Base-by-base conservation (phyloP, 2,329 filamentous ascomycete genomes). In the Pseudogymnoascus sp. region DNA sequence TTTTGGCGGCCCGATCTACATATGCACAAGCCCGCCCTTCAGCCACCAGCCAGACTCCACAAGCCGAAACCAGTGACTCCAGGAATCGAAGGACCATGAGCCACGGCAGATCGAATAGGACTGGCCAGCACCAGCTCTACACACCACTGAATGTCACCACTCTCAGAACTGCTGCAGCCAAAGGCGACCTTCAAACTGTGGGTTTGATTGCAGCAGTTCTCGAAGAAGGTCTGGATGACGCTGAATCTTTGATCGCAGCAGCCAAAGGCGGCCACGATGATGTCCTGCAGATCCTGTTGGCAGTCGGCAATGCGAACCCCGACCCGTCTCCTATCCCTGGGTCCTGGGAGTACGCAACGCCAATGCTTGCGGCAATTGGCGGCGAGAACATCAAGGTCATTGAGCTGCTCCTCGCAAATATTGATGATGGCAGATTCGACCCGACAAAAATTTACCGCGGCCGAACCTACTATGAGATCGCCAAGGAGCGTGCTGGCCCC, bases 331-430 rank as follows among this genome's bases (percentile, higher is more conserved):
- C 90, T 11, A 75, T 92, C 56, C 68, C 68, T 59, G 78, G 78
- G 64, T 79, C 81, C 28, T 77, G 82, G 43, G 92, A 95, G 63
- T 88, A 90, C 70, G 89, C 93, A 61, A 98, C 93, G 0, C 95
- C 95, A 1, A 96, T 99, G 81, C 83, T 97, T 38, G 92, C 93
- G 64, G 93, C 95, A 1, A 97, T 99, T 67, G 93, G 95, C 14
- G 89, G 93, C 68, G 85, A 87, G 66, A 95, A 96, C 70, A 83
- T 95, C 60, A 89, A 91, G 68, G 91, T 97, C 63, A 86, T 99
- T 50, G 84, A 89, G 63, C 78, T 96, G 10, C 81, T 97, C 6
- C 79, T 96, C 6, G 86, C 87, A 65, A 90, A 95, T 70, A 83
- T 84, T 59, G 78, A 78, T 14, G 69, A 68, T 35, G 68, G 68